Evolutionary conservation across 1,139 yeast species (phyloP), one percentile per base, ranked within the genome.

Genomic region (Zygosaccharomyces pseudobailii): DNA sequence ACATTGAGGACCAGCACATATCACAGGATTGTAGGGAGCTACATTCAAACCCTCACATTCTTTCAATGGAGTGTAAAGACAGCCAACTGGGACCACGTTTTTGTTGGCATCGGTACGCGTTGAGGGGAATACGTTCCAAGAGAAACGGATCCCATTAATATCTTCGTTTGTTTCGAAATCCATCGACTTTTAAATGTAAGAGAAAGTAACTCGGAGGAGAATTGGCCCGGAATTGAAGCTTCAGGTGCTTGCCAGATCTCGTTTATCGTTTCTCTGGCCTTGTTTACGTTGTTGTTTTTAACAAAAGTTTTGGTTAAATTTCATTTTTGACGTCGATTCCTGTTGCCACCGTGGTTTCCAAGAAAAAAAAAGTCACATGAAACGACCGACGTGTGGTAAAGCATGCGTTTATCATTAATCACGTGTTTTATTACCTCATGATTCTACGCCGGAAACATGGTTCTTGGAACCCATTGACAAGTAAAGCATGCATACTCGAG

Each of bases 61-160:
- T 65, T 87, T 81, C 60, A 94, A 77, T 10, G 99, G 99, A 13
- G 97, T 89, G 73, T 90, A 92, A 55, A 92, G 72, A 50, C 96
- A 87, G 35, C 97, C 96, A 30, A 94, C 84, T 17, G 99, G 98
- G 34, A 92, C 94, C 22, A 92, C 96, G 60, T 90, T 85, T 58
- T 94, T 87, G 58, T 83, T 82, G 19, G 97, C 95, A 69, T 92
- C 99, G 44, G 82, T 79, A 61, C 89, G 84, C 46, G 96, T 87
- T 44, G 88, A 83, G 30, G 98, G 98, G 46, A 92, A 74, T 42
- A 80, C 79, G 67, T 87, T 90, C 96, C 97, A 92, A 22, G 96
- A 79, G 66, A 87, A 79, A 57, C 97, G 80, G 42, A 89, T 82
- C 47, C 97, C 98, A 64, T 90, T 95, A 49, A 71, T 68, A 65